phyloP scores from a whole-genome alignment of 176 grass and related monocot species.

The Ensete glaucum region DNA sequence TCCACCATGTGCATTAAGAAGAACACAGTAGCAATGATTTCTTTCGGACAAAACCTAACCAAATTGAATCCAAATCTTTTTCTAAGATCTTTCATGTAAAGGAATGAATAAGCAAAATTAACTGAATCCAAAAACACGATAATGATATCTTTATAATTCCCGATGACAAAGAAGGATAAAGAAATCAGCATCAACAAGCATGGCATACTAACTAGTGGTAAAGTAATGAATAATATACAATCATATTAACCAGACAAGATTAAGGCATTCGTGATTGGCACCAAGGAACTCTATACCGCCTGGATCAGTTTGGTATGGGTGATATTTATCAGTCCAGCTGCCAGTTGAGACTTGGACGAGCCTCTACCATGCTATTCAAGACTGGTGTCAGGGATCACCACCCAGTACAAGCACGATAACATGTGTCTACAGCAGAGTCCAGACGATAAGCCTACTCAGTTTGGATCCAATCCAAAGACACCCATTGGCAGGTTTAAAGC shows the following conservation, averaged over 20 bases:
- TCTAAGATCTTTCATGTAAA: background rate
- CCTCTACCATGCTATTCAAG: no score
- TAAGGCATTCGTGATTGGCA: no score
- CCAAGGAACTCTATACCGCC: no score
- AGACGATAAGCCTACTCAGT: no score
- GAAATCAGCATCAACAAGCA: background rate
- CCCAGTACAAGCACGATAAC: no score
- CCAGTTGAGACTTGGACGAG: no score
- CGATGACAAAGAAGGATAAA: background rate
- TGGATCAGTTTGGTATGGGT: no score
- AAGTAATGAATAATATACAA: background rate
- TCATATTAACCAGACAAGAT: background rate
- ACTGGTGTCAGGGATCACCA: no score
- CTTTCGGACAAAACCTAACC: conserved; percentile 79
- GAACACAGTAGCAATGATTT: conserved; percentile 96
- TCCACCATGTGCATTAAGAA: conserved; percentile 88
- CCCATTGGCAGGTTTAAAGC: background rate
- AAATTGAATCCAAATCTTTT: conserved; percentile 24
- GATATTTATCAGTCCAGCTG: no score
- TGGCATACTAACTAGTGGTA: background rate
- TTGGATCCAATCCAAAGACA: background rate
- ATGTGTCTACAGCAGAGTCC: no score
- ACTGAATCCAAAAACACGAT: background rate
- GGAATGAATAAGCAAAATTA: background rate
- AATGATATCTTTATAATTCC: background rate